These are phyloP conservation scores for Pseudogymnoascus sp. DNA, from an alignment of 2,329 filamentous ascomycete genomes.

Conservation along the genomic window DNA sequence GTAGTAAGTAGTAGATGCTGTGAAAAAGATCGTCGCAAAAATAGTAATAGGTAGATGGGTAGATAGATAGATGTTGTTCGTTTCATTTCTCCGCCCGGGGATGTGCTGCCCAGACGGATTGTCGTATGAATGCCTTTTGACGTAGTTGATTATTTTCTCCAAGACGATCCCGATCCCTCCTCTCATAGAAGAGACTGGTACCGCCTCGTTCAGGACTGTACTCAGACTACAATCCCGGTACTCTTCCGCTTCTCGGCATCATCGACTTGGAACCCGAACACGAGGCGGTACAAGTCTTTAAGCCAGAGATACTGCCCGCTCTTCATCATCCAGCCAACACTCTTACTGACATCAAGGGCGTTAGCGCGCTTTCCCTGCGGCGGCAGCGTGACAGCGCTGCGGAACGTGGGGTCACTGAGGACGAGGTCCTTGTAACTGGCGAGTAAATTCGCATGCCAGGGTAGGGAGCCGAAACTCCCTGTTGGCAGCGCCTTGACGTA, in stretches of 20 bases:
- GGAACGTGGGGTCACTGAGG: slow-evolving; percentile 63
- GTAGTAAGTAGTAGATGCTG: neutral
- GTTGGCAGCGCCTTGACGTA: slow-evolving; percentile 72
- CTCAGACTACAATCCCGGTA: slow-evolving; percentile 51
- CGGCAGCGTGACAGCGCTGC: slow-evolving; percentile 48
- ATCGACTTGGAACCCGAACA: slow-evolving; percentile 78
- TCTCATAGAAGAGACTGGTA: neutral
- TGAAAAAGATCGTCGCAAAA: neutral
- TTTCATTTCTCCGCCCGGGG: neutral
- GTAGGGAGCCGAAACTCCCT: slow-evolving; percentile 69
- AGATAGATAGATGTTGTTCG: neutral
- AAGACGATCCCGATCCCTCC: neutral
- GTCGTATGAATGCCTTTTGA: neutral
- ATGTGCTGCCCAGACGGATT: neutral
- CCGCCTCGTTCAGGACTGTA: neutral
- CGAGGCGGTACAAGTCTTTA: slow-evolving; percentile 72
- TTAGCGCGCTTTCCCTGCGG: slow-evolving; percentile 51
- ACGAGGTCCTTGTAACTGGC: slow-evolving; percentile 78
- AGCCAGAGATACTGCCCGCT: slow-evolving; percentile 72
- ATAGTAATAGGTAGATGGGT: neutral
- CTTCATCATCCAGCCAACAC: slow-evolving; percentile 68
- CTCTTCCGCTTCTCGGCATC: slow-evolving; percentile 65
- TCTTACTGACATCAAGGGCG: slow-evolving; percentile 72
- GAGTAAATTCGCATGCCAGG: slow-evolving; percentile 65
- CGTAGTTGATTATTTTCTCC: neutral